Percentiles rank a stretch among this genome's conserved stretches.
Conservation (phyloP, 495 filamentous ascomycete species). For the Penicillium chermesinum region DNA sequence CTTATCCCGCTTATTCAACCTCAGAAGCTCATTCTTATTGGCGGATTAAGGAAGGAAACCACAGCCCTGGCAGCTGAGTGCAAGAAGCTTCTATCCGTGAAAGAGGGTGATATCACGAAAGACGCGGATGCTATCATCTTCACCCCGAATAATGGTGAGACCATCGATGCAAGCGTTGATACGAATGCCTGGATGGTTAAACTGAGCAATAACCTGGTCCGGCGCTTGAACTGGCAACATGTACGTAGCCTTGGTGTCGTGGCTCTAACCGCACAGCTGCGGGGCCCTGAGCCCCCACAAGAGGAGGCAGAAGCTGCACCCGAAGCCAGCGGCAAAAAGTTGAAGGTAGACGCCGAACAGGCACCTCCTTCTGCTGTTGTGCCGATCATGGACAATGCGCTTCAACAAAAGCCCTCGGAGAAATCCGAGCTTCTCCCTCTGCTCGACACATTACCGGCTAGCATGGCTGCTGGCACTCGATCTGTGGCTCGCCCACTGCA, state of each 20-base stretch:
- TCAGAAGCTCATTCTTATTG: constrained; percentile 84
- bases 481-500: constrained; percentile 84
- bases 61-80: constrained; percentile 71
- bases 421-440: constrained; percentile 48
- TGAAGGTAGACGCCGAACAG: constrained; percentile 53
- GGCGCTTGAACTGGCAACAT: constrained; percentile 88
- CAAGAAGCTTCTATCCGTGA: constrained; percentile 61
- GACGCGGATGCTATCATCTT: constrained; percentile 59
- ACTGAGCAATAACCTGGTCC: constrained; percentile 74
- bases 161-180: constrained; percentile 87
- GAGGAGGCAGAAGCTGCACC: constrained; percentile 30
- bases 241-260: constrained; percentile 85
- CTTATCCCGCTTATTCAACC: constrained; percentile 91
- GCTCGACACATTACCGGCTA: constrained; percentile 74
- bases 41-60: constrained; percentile 74
- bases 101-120: constrained; percentile 38
- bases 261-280: constrained; percentile 67
- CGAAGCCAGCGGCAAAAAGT: constrained; percentile 58
- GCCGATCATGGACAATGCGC: constrained; percentile 17
- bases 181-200: constrained; percentile 97
- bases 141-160: constrained; percentile 65
- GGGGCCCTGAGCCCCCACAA: constrained; percentile 25
- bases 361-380: constrained; percentile 20
- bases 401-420: constrained; percentile 19
- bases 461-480: constrained; percentile 67